Percentiles rank a stretch among this genome's conserved stretches.
Conservation (phyloP, 495 filamentous ascomycete species). For the Trichoderma erinaceum region DNA sequence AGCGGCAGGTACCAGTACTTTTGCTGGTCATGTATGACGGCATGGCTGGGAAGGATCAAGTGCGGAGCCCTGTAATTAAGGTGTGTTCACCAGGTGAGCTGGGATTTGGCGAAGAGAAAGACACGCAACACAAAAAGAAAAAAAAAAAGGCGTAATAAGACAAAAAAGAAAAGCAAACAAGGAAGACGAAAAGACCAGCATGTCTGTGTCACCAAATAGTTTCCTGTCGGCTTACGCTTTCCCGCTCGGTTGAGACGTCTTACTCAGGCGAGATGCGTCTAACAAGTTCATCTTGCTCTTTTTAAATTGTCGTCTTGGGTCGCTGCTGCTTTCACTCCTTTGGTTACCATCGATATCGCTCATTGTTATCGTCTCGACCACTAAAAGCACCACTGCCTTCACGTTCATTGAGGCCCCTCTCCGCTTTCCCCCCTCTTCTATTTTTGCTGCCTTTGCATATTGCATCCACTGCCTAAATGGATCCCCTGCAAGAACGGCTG, state of each 20-base stretch:
- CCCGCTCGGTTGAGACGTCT: too few species aligned
- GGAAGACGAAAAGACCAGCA: too few species aligned
- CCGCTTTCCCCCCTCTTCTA: too few species aligned
- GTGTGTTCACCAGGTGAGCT: neutral
- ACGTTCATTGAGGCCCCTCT: neutral
- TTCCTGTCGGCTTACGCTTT: too few species aligned
- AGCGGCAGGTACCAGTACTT: neutral
- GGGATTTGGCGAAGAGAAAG: too few species aligned
- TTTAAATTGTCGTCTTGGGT: neutral
- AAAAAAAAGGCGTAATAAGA: too few species aligned
- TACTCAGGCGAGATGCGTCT: neutral
- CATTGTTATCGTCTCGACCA: neutral
- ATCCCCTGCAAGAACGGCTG: neutral
- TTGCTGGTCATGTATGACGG: neutral
- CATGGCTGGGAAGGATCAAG: neutral
- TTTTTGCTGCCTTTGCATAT: too few species aligned
- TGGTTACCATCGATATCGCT: neutral
- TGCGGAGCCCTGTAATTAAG: neutral
- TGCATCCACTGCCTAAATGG: too few species aligned
- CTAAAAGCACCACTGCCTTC: neutral
- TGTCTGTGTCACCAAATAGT: too few species aligned
- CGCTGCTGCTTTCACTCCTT: neutral
- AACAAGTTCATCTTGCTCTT: neutral
- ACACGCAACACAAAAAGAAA: too few species aligned
- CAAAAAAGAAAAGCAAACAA: too few species aligned